These are phyloP conservation scores for Closterium sp. DNA, from an alignment of 139 green algal genomes.

Conservation along the genomic window DNA sequence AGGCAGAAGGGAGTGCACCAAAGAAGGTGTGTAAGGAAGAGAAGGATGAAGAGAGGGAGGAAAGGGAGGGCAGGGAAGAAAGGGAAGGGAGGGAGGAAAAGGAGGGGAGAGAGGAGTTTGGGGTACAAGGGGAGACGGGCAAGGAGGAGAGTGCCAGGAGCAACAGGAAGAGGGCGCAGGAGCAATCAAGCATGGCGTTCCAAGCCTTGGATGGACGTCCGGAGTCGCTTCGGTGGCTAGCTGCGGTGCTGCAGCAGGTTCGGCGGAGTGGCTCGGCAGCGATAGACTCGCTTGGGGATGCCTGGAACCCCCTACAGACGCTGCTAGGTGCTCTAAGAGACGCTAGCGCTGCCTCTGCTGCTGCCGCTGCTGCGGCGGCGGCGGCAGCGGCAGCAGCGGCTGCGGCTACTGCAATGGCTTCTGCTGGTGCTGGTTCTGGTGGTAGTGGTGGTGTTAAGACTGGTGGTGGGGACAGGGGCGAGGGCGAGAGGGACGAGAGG, in stretches of 20 bases:
- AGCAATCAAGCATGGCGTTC: not conserved
- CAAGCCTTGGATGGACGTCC: conserved; percentile 15
- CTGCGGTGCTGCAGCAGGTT: conserved; percentile 17
- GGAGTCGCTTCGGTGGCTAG: conserved; percentile 4
- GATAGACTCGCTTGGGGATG: conserved; percentile 9
- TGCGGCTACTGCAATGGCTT: not conserved
- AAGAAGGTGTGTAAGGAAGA: not conserved
- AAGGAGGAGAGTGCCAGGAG: not conserved
- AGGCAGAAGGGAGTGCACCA: not conserved
- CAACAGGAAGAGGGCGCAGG: not conserved
- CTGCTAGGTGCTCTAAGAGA: not conserved
- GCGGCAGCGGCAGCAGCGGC: not conserved
- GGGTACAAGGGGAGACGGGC: too few species aligned
- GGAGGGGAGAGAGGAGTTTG: not conserved
- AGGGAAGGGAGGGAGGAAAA: not conserved
- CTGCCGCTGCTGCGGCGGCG: not conserved
- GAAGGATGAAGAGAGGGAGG: not conserved
- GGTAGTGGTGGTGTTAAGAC: not conserved
- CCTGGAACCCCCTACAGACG: not conserved
- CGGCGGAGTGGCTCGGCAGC: not conserved
- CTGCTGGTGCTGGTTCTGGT: conserved; percentile 1
- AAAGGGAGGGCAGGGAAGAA: not conserved
- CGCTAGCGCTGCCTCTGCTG: not conserved
- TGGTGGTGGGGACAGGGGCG: not conserved
- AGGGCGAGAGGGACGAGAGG: not conserved